A percentile compares a stretch with the other conserved stretches of the same genome.
Evolutionary conservation across 306 rosid genomes (phyloP).

Genomic region (Astragalus glycyphyllos): DNA sequence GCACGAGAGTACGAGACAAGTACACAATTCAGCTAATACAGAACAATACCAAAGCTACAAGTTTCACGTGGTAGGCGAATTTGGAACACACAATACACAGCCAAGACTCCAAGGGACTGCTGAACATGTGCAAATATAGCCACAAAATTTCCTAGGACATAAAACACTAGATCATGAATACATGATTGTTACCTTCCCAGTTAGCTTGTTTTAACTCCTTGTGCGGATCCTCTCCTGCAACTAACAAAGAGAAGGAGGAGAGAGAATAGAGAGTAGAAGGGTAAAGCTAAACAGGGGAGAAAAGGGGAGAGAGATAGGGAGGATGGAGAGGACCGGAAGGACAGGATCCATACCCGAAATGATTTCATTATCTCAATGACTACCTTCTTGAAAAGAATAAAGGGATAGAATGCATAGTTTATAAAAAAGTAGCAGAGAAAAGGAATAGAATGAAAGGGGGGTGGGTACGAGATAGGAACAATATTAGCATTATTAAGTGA

Average conservation of each 20-base stretch:
- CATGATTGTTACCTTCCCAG: neutral
- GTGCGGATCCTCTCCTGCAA: no score
- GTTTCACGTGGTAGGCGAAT: conserved; percentile 4
- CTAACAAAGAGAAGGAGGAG: no score
- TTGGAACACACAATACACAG: neutral
- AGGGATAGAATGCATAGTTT: neutral
- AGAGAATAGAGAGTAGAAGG: no score
- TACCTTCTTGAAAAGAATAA: no score
- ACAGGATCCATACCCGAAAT: no score
- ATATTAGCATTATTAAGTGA: neutral
- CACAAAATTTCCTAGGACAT: neutral
- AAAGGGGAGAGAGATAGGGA: no score
- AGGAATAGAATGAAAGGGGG: neutral
- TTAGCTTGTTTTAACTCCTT: conserved; percentile 21
- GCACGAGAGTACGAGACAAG: conserved; percentile 4
- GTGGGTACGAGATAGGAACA: neutral
- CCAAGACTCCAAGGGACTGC: neutral
- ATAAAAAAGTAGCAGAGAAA: neutral
- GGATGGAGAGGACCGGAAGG: no score
- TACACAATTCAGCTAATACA: conserved; percentile 15
- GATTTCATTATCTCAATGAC: no score
- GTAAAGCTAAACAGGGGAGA: no score
- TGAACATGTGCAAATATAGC: conserved; percentile 11
- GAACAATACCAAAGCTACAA: conserved; percentile 18
- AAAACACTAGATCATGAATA: conserved; percentile 23